Evolutionary conservation across 768 basidiomycete genomes (phyloP), one percentile per base, ranked within the genome.

Genomic region (Podaxis sp.): DNA sequence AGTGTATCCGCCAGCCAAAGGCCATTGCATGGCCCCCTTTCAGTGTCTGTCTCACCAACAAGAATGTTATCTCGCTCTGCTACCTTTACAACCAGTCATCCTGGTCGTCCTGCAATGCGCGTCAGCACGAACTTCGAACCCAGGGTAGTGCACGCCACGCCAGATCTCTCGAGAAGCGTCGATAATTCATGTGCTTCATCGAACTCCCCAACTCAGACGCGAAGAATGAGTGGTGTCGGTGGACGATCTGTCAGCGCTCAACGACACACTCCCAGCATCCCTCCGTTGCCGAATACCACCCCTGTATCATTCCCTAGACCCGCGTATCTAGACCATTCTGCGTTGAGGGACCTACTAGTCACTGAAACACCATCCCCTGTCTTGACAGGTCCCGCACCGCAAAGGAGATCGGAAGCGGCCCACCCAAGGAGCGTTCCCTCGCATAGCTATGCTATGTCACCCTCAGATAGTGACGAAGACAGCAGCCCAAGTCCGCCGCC

Each of bases 291-390:
- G 39, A 70, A 73, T 22, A 40, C 73, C 69, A 54, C 65, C 71
- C 52, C 73, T 71, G 61, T 75, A 68, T 38, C 75, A 77, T 58
- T 93, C 88, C 73, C 84, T 52, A 84, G 87, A 19, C 92, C 92
- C 1, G 75, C 85, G 0, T 94, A 94, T 73, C 81, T 94, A 59
- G 89, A 91, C 48, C 81, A 90, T 72, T 91, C 91, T 2, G 84
- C 89, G 1, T 76, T 94, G 61, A 86, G 89, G 59, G 79, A 92
- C 67, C 73, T 90, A 57, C 76, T 93, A 8, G 87, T 86, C 61
- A 86, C 88, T 0, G 82, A 87, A 40, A 57, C 66, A 19, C 70
- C 77, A 12, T 73, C 75, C 8, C 75, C 79, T 9, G 46, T 72
- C 42, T 71, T 78, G 48, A 71, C 79, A 56, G 26, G 12, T 8